A percentile compares a stretch with the other conserved stretches of the same genome.
phyloP scores from a whole-genome alignment of 352 stramenopile species.

The Pythium vanterpoolii region DNA sequence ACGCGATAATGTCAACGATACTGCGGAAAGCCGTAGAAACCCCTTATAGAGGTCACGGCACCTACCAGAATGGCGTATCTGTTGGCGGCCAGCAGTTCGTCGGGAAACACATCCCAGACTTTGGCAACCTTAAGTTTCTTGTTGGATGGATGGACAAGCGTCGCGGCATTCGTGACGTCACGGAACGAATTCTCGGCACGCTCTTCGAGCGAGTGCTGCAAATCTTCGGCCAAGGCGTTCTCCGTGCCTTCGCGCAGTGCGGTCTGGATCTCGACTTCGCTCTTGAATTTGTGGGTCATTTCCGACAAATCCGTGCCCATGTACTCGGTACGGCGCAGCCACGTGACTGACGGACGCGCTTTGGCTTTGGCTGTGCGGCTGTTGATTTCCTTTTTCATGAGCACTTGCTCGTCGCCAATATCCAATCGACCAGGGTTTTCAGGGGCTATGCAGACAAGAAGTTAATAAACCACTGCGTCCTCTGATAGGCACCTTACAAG shows the following conservation, averaged over 20 bases:
- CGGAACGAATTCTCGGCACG: slow-evolving; percentile 79
- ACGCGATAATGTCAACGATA: background rate
- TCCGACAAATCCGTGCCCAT: slow-evolving; percentile 87
- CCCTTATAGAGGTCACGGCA: too few relatives aligned
- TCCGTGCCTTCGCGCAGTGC: slow-evolving; percentile 79
- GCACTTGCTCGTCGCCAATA: slow-evolving; percentile 64
- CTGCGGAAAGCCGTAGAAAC: background rate
- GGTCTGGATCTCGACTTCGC: slow-evolving; percentile 81
- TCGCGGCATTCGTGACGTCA: slow-evolving; percentile 59
- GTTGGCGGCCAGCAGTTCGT: slow-evolving; percentile 73
- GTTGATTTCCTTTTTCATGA: slow-evolving; percentile 83
- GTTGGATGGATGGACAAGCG: slow-evolving; percentile 77
- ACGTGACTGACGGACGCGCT: slow-evolving; percentile 67
- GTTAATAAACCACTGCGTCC: too few relatives aligned
- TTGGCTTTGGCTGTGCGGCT: slow-evolving; percentile 55
- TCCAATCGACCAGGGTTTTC: slow-evolving; percentile 47
- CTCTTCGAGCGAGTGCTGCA: slow-evolving; percentile 66
- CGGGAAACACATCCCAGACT: slow-evolving; percentile 79
- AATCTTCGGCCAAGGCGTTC: slow-evolving; percentile 69
- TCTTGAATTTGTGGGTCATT: slow-evolving; percentile 86
- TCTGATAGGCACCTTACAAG: too few relatives aligned
- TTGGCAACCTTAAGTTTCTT: slow-evolving; percentile 82
- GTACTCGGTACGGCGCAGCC: slow-evolving; percentile 80
- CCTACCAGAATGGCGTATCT: slow-evolving; percentile 81
- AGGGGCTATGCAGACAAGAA: slow-evolving; percentile 39